These are phyloP conservation scores for Cordyceps militaris DNA, from an alignment of 2,329 filamentous ascomycete species.

Conservation along the genomic window DNA sequence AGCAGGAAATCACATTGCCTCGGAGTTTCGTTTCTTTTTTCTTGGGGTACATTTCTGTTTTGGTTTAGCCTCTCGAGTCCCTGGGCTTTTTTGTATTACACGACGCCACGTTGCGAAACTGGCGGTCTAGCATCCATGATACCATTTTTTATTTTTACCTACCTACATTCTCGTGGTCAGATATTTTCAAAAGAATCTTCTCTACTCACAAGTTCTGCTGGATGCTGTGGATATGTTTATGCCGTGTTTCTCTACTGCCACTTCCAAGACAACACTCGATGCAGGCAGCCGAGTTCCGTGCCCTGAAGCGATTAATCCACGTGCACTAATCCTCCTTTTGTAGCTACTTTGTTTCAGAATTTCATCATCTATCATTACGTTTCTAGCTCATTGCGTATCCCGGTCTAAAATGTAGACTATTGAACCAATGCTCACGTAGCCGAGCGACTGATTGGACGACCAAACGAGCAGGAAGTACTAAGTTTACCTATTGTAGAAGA, in stretches of 20 bases:
- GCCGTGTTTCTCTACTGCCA: too few species aligned
- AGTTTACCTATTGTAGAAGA: too few species aligned
- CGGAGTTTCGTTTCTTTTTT: neutral
- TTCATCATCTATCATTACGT: neutral
- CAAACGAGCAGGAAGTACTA: neutral
- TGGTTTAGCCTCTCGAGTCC: neutral
- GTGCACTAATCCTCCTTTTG: neutral
- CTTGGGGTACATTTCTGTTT: neutral
- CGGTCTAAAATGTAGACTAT: neutral
- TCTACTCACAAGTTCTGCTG: too few species aligned
- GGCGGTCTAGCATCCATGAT: conserved; percentile 7
- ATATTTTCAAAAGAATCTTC: too few species aligned
- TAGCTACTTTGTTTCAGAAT: neutral
- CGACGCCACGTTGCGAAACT: neutral
- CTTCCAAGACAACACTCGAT: too few species aligned
- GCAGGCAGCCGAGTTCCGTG: too few species aligned
- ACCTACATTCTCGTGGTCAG: neutral
- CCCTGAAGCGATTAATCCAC: too few species aligned
- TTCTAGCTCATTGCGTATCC: too few species aligned
- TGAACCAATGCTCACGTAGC: neutral
- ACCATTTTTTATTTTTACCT: neutral
- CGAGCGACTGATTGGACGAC: too few species aligned
- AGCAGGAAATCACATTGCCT: neutral
- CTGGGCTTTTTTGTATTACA: neutral
- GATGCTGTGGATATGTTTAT: too few species aligned